Base-by-base conservation (phyloP, 306 rosid species). In the Sechiopsis laciniata region DNA sequence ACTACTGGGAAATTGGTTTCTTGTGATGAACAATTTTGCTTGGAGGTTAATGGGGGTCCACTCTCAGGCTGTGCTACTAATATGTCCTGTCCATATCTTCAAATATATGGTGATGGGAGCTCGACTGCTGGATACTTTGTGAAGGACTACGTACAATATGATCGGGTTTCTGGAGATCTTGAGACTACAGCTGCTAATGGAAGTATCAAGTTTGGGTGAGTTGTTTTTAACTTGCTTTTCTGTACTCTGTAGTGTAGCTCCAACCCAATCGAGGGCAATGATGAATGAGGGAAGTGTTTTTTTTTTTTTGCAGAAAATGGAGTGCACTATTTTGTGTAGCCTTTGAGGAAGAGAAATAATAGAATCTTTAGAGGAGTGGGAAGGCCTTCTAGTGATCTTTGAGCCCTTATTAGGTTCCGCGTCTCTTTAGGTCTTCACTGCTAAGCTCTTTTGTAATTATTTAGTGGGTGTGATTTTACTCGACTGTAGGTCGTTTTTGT, bases 71-170 rank as follows among this genome's bases (percentile, higher is more conserved):
- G 99, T 79, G 78, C 69, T 9, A 46, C 78, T 68, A 94, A 91
- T 77, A 75, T 73, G 70, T 52, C 97, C 57, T 94, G 99, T 76
- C 97, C 97, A 11, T 94, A 94, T 86, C 85, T 90, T 52, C 97
- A 91, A 89, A 86, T 89, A 81, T 94, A 90, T 75, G 97, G 92
- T 45, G 99, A 94, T 71, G 99, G 99, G 14, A 94, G 90, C 86
- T 90, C 97, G 70, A 91, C 96, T 76, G 97, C 99, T 74, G 99
- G 99, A 69, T 85, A 86, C 78, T 89, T 91, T 71, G 89, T 94
- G 17, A 89, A 82, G 75, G 99, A 94, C 82, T 11, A 79, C 62
- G 86, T 94, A 29, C 85, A 76, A 50, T 94, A 89, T 85, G 91
- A 87, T 59, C 89, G 83, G 61, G 96, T 94, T 13, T 87, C 99